Base-by-base conservation (phyloP, 352 stramenopile species). In the Phytophthora fragariae region DNA sequence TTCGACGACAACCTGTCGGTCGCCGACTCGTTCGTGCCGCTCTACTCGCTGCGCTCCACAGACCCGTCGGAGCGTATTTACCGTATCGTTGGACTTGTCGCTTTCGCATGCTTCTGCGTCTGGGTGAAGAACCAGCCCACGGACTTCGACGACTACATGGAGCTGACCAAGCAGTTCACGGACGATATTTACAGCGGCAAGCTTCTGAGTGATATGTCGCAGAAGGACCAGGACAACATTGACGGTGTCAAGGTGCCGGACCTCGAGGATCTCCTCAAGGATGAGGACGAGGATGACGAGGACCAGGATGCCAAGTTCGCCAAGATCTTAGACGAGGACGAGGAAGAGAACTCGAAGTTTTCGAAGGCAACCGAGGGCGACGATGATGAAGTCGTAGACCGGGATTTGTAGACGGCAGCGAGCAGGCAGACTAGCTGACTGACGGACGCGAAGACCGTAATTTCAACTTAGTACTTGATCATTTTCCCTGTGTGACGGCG, bases 181-280 rank as follows among this genome's bases (percentile, higher is more conserved):
- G 97, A 99, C 78, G 98, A 99, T 86, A 97, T 99, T 70, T 99
- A 99, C 89, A 98, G 96, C 37, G 98, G 98, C 70, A 99, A 99
- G 65, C 84, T 99, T 63, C 83, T 99, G 52, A 98, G 94, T 46
- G 97, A 99, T 81, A 98, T 99, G 74, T 98, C 96, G 29, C 97
- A 99, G 73, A 96, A 98, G 80, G 92, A 98, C 72, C 98, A 99
- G 79, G 97, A 99, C 78, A 98, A 98, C 81, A 99, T 99, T 81
- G 97, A 99, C 81, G 96, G 91, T 72, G 92, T 98, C 67, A 98
- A 98, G 83, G 85, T 97, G 39, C 87, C 90, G 1, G 89, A 96
- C 56, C 84, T 97, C 5, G 81, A 93, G 69, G 90, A 97, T 53
- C 82, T 96, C 59, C 72, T 97, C 53, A 90, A 92, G 69, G 90